These are phyloP conservation scores for Fusarium sp. DNA, from an alignment of 2,329 filamentous ascomycete species.

Conservation along the genomic window DNA sequence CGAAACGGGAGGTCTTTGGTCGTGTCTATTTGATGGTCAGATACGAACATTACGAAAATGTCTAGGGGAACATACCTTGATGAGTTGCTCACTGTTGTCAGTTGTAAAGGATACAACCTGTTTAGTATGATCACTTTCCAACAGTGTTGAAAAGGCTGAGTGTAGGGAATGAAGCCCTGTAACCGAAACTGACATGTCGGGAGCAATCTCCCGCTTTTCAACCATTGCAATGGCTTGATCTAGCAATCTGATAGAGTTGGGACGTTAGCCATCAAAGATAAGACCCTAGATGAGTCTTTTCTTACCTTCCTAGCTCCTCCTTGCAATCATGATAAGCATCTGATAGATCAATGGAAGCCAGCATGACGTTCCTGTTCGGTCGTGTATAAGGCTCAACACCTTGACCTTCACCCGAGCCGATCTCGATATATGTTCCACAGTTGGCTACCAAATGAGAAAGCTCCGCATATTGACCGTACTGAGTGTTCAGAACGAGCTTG, in stretches of 20 bases:
- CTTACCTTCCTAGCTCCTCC: conserved; percentile 37
- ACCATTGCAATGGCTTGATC: conserved; percentile 23
- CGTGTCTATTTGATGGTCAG: conserved; percentile 29
- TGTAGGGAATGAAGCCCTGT: conserved; percentile 19
- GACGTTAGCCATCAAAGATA: conserved; percentile 1
- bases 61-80: conserved; percentile 24
- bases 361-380: conserved; percentile 42
- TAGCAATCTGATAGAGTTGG: conserved; percentile 17
- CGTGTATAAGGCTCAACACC: conserved; percentile 1
- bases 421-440: conserved; percentile 38
- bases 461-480: conserved; percentile 31
- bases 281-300: not conserved
- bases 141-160: conserved; percentile 23
- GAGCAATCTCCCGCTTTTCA: conserved; percentile 20
- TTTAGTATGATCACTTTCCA: conserved; percentile 13
- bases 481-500: conserved; percentile 38
- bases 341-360: conserved; percentile 40
- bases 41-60: not conserved
- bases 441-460: conserved; percentile 37
- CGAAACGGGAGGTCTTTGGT: conserved; percentile 36
- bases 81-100: conserved; percentile 10
- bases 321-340: conserved; percentile 36
- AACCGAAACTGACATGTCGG: conserved; percentile 21
- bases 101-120: conserved; percentile 32
- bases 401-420: conserved; percentile 17